Conservation (phyloP, 2,329 filamentous ascomycete species). For the Penicillium sp. region DNA sequence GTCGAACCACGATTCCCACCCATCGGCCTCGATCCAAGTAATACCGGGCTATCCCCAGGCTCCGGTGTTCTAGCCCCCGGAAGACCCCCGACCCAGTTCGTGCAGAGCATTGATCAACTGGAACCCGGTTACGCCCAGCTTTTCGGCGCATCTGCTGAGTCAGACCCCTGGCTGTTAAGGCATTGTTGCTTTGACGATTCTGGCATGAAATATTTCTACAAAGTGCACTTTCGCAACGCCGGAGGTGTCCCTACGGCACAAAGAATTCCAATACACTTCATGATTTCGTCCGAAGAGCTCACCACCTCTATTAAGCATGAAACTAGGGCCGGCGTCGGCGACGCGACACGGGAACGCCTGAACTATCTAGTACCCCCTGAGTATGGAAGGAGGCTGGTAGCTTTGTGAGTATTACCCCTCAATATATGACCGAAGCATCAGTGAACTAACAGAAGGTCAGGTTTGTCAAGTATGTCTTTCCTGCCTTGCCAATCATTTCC, state of each 20-base stretch:
- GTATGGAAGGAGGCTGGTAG: conserved; percentile 20
- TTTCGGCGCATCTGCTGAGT: conserved; percentile 29
- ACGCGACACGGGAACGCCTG: conserved; percentile 16
- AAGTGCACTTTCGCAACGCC: conserved; percentile 33
- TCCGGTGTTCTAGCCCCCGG: conserved; percentile 15
- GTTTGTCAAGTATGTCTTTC: conserved; percentile 26
- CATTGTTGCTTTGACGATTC: conserved; percentile 33
- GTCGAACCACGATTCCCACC: conserved; percentile 8
- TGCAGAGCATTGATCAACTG: conserved; percentile 26
- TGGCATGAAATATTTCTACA: conserved; percentile 30
- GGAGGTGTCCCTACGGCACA: conserved; percentile 30
- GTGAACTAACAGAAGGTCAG: conserved; percentile 10
- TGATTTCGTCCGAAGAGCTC: conserved; percentile 21
- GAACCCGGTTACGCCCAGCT: conserved; percentile 25
- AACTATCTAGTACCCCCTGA: conserved; percentile 18
- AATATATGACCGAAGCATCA: neutral
- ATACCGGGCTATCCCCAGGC: conserved; percentile 10
- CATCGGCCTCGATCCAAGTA: conserved; percentile 11
- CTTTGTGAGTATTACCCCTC: conserved; percentile 12
- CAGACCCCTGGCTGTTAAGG: conserved; percentile 30
- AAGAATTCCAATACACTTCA: conserved; percentile 29
- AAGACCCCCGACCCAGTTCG: conserved; percentile 19
- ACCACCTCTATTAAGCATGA: conserved; percentile 16
- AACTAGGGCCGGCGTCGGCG: conserved; percentile 9
- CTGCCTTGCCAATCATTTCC: conserved; percentile 26